Evolutionary conservation across 495 filamentous ascomycete species (phyloP).

Genomic region (Penicillium atrosanguineum): DNA sequence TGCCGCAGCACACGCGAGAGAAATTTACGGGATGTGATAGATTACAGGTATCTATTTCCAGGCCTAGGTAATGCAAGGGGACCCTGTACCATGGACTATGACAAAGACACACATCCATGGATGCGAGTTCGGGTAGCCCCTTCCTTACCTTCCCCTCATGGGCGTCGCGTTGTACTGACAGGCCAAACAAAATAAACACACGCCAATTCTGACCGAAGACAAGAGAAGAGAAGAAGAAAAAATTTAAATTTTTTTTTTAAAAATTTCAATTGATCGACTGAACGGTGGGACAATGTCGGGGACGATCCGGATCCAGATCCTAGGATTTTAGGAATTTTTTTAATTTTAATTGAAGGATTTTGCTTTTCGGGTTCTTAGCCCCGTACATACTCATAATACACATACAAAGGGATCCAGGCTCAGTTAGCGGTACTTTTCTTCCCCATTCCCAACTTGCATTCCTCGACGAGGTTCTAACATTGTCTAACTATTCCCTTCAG

Average conservation of each 20-base stretch:
- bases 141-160: slow-evolving; percentile 7
- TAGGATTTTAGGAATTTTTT: slow-evolving; percentile 3
- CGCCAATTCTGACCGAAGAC: not conserved
- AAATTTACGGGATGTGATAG: not conserved
- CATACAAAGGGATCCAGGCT: not conserved
- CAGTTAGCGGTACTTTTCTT: slow-evolving; percentile 7
- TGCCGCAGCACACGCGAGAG: slow-evolving; percentile 9
- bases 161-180: slow-evolving; percentile 1
- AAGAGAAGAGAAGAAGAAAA: not conserved
- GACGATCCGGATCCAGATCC: slow-evolving; percentile 35
- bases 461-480: slow-evolving; percentile 6
- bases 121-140: slow-evolving; percentile 17
- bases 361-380: slow-evolving; percentile 8
- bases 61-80: not conserved
- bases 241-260: no score
- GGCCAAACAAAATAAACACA: not conserved
- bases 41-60: not conserved
- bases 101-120: slow-evolving; percentile 15
- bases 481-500: slow-evolving; percentile 4
- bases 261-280: slow-evolving; percentile 14
- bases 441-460: slow-evolving; percentile 12
- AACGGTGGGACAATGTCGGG: slow-evolving; percentile 15
- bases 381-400: not conserved
- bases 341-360: slow-evolving; percentile 1
- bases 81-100: not conserved